Evolutionary conservation across 257 asterid species (phyloP), one percentile per base, ranked within the genome.

Genomic region (Solanum lycopersicoides): DNA sequence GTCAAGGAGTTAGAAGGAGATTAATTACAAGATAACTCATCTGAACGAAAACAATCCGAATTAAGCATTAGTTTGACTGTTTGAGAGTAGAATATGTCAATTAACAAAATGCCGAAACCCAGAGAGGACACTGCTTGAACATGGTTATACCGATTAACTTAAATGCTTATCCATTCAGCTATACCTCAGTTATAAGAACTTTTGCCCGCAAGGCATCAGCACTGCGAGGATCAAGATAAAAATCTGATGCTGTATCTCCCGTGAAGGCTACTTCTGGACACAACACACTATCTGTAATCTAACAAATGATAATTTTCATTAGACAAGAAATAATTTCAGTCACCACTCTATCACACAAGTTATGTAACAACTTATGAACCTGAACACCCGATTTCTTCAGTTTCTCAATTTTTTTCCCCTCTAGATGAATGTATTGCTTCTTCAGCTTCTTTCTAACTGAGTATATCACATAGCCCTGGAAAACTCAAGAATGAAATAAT

Each of bases 141-240:
- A 41, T 77, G 83, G 63, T 14, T 77, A 77, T 25, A 28, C 59
- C 5, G 3, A 44, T 25, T 2, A 8, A 25, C 8, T 77, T 4
- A 25, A 42, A 69, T 79, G 65, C 21, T 79, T 45, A 45, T 28
- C 35, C 65, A 44, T 44, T 4, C 28, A 79, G 42, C 28, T 84
- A 92, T 93, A 97, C 99, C 91, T 97, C 99, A 83, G 98, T 95
- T 87, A 97, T 95, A 86, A 97, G 99, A 89, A 97, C 88, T 91
- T 97, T 97, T 84, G 99, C 98, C 42, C 99, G 93, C 92, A 97
- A 91, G 41, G 98, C 99, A 91, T 97, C 99, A 83, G 99, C 95
- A 86, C 95, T 97, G 73, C 90, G 93, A 82, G 99, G 99, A 91
- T 95, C 94, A 65, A 93, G 94, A 88, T 91, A 95, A 92, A 95